These are phyloP conservation scores for Trichoderma sp. DNA, from an alignment of 2,329 filamentous ascomycete genomes.

Conservation along the genomic window DNA sequence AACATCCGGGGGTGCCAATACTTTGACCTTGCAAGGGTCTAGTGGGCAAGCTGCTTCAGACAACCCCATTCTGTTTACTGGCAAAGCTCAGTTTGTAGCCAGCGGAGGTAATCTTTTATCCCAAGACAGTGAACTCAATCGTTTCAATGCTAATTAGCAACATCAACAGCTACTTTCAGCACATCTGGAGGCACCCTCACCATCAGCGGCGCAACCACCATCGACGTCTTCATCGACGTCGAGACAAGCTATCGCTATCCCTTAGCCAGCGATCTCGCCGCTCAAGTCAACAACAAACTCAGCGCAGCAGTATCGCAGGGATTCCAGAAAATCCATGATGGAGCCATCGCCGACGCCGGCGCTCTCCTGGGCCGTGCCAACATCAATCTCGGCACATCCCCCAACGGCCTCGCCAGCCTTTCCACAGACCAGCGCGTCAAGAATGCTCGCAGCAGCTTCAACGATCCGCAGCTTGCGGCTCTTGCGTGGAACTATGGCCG, in stretches of 20 bases:
- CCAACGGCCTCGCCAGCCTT: slow-evolving; percentile 20
- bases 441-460: slow-evolving; percentile 15
- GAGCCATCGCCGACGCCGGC: slow-evolving; percentile 30
- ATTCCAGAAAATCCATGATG: slow-evolving; percentile 27
- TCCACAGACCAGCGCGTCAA: slow-evolving; percentile 26
- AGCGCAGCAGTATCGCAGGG: slow-evolving; percentile 28
- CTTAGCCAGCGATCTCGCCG: slow-evolving; percentile 28
- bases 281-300: slow-evolving; percentile 32
- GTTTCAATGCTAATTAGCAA: not conserved
- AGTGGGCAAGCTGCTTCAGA: slow-evolving; percentile 29
- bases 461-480: slow-evolving; percentile 30
- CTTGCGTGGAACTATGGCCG: slow-evolving; percentile 34
- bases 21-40: slow-evolving; percentile 28
- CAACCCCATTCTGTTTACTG: slow-evolving; percentile 30
- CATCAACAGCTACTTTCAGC: slow-evolving; percentile 23
- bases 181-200: slow-evolving; percentile 27
- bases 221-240: slow-evolving; percentile 34
- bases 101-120: slow-evolving; percentile 26
- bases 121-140: not conserved
- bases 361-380: slow-evolving; percentile 30
- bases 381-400: slow-evolving; percentile 31
- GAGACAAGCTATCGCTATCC: slow-evolving; percentile 33
- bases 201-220: slow-evolving; percentile 29
- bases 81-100: slow-evolving; percentile 29
- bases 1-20: slow-evolving; percentile 22